Conservation (phyloP, 2,329 filamentous ascomycete species). For the Trichoderma koningii region DNA sequence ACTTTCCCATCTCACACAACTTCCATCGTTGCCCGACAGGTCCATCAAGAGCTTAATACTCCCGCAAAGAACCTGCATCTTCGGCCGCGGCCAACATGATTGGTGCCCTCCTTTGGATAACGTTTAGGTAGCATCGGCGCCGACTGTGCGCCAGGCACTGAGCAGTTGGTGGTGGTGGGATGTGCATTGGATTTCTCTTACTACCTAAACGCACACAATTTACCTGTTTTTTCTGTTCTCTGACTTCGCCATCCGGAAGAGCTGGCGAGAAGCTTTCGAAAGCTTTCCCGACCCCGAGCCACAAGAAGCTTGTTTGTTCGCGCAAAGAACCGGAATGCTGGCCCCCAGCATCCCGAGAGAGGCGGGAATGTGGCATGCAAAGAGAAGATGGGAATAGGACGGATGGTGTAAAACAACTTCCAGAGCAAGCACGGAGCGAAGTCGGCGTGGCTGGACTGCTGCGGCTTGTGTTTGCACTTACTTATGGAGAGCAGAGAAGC, state of each 20-base stretch:
- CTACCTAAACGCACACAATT: no score
- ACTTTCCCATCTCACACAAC: neutral
- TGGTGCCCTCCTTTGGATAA: slow-evolving; percentile 27
- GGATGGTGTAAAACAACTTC: no score
- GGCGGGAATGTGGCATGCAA: neutral
- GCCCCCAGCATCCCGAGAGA: neutral
- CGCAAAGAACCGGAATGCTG: slow-evolving; percentile 7
- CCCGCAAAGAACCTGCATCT: slow-evolving; percentile 15
- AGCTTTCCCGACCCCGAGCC: slow-evolving; percentile 6
- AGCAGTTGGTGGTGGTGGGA: neutral
- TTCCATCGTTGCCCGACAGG: slow-evolving; percentile 20
- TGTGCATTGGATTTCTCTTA: neutral
- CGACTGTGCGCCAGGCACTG: slow-evolving; percentile 24
- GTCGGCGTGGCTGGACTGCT: neutral
- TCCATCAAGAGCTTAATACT: slow-evolving; percentile 1
- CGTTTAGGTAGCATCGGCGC: slow-evolving; percentile 27
- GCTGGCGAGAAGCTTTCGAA: neutral
- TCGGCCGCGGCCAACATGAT: slow-evolving; percentile 6
- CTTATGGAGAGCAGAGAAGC: no score
- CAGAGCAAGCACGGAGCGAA: neutral
- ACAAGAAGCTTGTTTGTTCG: slow-evolving; percentile 6
- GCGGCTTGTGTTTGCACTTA: no score
- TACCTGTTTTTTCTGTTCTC: neutral
- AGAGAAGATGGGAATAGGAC: neutral
- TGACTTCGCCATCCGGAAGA: neutral